Percentiles rank a stretch among this genome's conserved stretches.
These are phyloP conservation scores for Diaporthe capsici DNA, from an alignment of 2,329 filamentous ascomycete species.

Conservation along the genomic window DNA sequence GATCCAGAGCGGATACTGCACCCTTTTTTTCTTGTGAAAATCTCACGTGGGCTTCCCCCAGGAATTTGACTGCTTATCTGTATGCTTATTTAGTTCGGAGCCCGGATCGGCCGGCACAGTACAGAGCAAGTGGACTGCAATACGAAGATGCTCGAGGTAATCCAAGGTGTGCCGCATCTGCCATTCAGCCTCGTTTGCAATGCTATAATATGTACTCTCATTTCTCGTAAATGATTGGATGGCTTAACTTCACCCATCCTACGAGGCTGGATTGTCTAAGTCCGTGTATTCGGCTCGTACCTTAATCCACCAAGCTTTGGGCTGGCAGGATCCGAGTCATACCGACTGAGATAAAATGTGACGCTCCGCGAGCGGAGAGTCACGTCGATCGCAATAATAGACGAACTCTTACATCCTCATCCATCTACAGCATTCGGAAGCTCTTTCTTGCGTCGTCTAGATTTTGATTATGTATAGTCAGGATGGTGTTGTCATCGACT, in stretches of 20 bases:
- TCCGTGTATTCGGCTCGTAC: not conserved
- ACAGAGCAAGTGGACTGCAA: not conserved
- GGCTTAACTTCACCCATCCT: not conserved
- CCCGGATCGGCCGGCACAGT: conserved; percentile 1
- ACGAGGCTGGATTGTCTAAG: not conserved
- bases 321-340: not conserved
- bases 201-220: not conserved
- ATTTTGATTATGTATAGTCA: not conserved
- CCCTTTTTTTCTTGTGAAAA: conserved; percentile 18
- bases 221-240: not conserved
- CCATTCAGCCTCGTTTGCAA: not conserved
- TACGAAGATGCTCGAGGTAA: not conserved
- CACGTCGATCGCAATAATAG: conserved; percentile 5
- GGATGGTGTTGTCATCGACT: no score
- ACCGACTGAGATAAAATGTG: not conserved
- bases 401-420: no score
- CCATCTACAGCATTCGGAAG: not conserved
- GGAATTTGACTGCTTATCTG: conserved; percentile 15
- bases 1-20: conserved; percentile 22
- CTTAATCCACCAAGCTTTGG: conserved; percentile 3
- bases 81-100: not conserved
- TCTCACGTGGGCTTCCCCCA: conserved; percentile 20
- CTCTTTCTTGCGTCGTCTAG: not conserved
- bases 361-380: not conserved
- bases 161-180: no score